A percentile compares a stretch with the other conserved stretches of the same genome.
Conservation (phyloP, 306 rosid species). For the Cicer yamashitae region DNA sequence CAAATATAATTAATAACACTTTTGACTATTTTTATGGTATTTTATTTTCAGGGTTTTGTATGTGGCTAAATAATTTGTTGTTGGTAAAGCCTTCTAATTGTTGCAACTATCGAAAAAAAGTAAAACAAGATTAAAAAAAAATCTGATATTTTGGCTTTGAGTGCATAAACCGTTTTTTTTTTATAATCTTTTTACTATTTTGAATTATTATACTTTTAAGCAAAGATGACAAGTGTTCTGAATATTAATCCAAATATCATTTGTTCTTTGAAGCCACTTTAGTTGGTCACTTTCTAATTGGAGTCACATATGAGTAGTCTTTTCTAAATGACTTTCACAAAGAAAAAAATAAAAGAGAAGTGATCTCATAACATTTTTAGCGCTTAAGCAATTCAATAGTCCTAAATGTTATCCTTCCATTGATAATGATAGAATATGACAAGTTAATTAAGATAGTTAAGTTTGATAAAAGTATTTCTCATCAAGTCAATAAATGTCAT, state of each 20-base stretch:
- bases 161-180: conserved; percentile 40
- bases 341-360: conserved; percentile 31
- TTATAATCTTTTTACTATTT: background rate
- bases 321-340: conserved; percentile 53
- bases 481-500: background rate
- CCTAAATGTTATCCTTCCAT: conserved; percentile 56
- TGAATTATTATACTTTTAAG: conserved; percentile 66
- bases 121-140: background rate
- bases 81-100: conserved; percentile 56
- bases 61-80: conserved; percentile 40
- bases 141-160: conserved; percentile 38
- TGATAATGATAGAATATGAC: conserved; percentile 41
- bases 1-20: conserved; percentile 43
- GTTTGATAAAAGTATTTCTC: background rate
- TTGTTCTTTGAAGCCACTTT: conserved; percentile 80
- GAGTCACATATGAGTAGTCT: conserved; percentile 34
- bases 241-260: conserved; percentile 36
- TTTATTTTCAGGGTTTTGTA: conserved; percentile 24
- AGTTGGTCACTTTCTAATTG: conserved; percentile 59
- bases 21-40: conserved; percentile 38
- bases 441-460: background rate
- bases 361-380: conserved; percentile 61
- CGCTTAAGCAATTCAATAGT: conserved; percentile 80
- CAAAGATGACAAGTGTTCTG: conserved; percentile 61
- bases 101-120: conserved; percentile 43